Evolutionary conservation across 225 moss, liverwort and hornwort genomes (phyloP).

Genomic region (Bryoerythrophyllum caledonicum): DNA sequence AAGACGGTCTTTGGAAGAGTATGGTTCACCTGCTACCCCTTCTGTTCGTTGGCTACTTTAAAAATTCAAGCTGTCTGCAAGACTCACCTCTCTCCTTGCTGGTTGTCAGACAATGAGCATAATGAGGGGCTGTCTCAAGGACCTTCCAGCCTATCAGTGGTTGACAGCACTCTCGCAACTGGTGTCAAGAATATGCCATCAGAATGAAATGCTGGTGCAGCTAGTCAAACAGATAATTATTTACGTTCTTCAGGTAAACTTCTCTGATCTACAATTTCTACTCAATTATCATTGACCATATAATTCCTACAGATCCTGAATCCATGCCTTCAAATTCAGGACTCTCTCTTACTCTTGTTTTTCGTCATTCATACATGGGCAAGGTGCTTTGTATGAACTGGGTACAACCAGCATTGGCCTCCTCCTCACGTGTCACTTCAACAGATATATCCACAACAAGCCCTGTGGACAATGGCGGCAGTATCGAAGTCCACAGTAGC

Average conservation of each 20-base stretch:
- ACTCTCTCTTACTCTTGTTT: conserved; percentile 3
- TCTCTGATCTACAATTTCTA: conserved; percentile 1
- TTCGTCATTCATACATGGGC: not conserved
- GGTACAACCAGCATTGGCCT: conserved; percentile 5
- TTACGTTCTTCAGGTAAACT: conserved; percentile 61
- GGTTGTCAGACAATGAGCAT: conserved; percentile 82
- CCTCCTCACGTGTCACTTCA: conserved; percentile 28
- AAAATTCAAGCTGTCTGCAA: not conserved
- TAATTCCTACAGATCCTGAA: conserved; percentile 16
- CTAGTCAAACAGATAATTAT: conserved; percentile 93
- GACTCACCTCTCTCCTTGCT: conserved; percentile 25
- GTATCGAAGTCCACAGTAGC: conserved; percentile 92
- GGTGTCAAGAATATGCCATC: conserved; percentile 98
- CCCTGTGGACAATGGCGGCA: conserved; percentile 98
- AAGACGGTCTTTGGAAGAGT: conserved; percentile 80
- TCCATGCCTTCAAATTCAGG: not conserved
- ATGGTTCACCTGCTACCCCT: conserved; percentile 17
- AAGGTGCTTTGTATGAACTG: conserved; percentile 6
- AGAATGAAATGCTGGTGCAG: conserved; percentile 84
- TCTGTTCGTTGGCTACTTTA: conserved; percentile 4
- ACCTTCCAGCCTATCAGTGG: conserved; percentile 98
- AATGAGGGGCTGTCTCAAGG: conserved; percentile 94
- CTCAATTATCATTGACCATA: not conserved
- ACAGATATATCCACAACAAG: conserved; percentile 93
- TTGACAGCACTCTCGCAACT: conserved; percentile 94